A percentile compares a stretch with the other conserved stretches of the same genome.
Conservation (phyloP, 257 asterid species). For the Lycium barbarum region DNA sequence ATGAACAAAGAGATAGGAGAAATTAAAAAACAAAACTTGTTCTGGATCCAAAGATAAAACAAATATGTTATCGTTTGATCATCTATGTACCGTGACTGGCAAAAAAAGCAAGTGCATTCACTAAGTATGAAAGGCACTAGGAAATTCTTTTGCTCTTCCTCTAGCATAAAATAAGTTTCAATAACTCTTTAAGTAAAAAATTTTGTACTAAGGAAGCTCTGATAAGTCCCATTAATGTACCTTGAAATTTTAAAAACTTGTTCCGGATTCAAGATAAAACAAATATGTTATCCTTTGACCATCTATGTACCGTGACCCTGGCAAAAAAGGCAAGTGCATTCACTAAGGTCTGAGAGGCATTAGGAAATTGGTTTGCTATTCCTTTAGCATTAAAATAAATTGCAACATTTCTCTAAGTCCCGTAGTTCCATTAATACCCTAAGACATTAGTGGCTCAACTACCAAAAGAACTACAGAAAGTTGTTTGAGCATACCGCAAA, state of each 20-base stretch:
- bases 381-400: constrained; percentile 7
- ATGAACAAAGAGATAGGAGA: constrained; percentile 13
- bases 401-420: background rate
- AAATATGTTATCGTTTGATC: background rate
- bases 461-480: background rate
- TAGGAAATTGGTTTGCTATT: background rate
- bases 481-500: constrained; percentile 74
- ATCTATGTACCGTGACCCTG: constrained; percentile 6
- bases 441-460: background rate
- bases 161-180: constrained; percentile 21
- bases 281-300: constrained; percentile 1
- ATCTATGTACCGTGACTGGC: background rate
- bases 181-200: background rate
- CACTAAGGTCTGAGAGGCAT: background rate
- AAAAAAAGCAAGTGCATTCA: background rate
- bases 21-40: constrained; percentile 20
- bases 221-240: background rate
- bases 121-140: background rate
- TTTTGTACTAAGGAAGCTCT: background rate
- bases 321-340: background rate
- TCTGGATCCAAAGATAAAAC: background rate
- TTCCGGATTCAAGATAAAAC: background rate
- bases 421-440: background rate
- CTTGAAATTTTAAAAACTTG: background rate
- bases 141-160: background rate